Evolutionary conservation across 345 rosid species (phyloP).

Genomic region (Citrus sinensis): DNA sequence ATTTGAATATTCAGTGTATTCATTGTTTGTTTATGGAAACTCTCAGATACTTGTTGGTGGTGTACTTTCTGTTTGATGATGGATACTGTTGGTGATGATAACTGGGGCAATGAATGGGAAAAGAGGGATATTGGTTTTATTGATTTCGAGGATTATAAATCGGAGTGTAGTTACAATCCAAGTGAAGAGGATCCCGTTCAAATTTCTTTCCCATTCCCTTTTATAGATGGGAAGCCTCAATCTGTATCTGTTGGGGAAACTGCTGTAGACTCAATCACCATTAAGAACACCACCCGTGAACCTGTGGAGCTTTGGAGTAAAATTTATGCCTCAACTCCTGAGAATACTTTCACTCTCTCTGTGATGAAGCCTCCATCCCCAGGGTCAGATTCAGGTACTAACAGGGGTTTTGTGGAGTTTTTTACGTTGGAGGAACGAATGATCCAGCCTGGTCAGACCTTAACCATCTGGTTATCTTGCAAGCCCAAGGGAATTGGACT

Average conservation of each 20-base stretch:
- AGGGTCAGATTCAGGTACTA: constrained; percentile 15
- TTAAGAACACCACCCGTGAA: constrained; percentile 52
- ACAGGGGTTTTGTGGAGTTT: constrained; percentile 38
- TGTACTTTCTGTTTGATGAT: constrained; percentile 22
- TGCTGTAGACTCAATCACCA: constrained; percentile 44
- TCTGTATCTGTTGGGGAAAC: constrained; percentile 56
- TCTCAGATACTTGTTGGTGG: not conserved
- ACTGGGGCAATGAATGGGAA: constrained; percentile 65
- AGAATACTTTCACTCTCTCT: constrained; percentile 59
- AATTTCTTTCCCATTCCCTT: constrained; percentile 71
- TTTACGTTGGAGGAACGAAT: constrained; percentile 72
- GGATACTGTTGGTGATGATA: constrained; percentile 43
- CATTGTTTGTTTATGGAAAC: constrained; percentile 1
- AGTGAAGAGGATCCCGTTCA: constrained; percentile 52
- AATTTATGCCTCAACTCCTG: constrained; percentile 63
- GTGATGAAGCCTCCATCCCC: constrained; percentile 57
- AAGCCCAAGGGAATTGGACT: constrained; percentile 66
- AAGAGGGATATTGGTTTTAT: constrained; percentile 74
- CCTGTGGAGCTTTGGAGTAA: constrained; percentile 63
- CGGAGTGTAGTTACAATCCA: constrained; percentile 44
- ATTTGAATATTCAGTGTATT: not conserved
- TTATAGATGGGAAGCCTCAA: constrained; percentile 56
- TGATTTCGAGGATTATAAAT: constrained; percentile 60
- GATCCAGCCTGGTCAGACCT: constrained; percentile 59
- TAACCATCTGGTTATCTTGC: constrained; percentile 77